Evolutionary conservation across 192 early-diverging fungal genomes (phyloP).

Genomic region (Backusella tarrabulga): DNA sequence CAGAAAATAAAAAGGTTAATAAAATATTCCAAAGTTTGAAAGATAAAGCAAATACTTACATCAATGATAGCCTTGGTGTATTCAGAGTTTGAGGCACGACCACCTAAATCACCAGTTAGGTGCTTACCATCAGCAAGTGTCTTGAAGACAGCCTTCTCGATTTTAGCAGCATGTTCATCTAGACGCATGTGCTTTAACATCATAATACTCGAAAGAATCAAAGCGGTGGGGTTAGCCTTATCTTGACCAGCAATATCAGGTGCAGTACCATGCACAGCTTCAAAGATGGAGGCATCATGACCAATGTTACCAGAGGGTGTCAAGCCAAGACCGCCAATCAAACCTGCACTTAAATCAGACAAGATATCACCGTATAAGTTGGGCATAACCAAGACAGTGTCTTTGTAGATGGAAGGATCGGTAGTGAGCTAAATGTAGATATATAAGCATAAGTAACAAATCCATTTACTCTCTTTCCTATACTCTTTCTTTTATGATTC

Average conservation of each 20-base stretch:
- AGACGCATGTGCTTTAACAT: conserved; percentile 97
- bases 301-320: conserved; percentile 99
- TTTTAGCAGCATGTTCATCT: conserved; percentile 70
- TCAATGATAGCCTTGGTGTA: conserved; percentile 87
- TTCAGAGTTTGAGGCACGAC: conserved; percentile 73
- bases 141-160: conserved; percentile 84
- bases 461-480: not conserved
- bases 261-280: conserved; percentile 90
- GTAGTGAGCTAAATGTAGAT: conserved; percentile 73
- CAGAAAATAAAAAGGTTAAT: not conserved
- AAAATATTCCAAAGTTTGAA: not conserved
- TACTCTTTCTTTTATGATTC: not conserved
- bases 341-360: conserved; percentile 93
- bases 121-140: conserved; percentile 91
- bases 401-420: conserved; percentile 82
- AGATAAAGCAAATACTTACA: not conserved
- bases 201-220: conserved; percentile 93
- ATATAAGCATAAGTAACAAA: not conserved
- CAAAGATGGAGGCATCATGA: conserved; percentile 94
- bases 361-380: conserved; percentile 99
- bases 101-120: conserved; percentile 89
- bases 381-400: conserved; percentile 99
- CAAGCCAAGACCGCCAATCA: conserved; percentile 95
- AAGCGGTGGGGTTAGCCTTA: conserved; percentile 91
- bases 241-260: conserved; percentile 91